Evolutionary conservation across 257 asterid species (phyloP).

Genomic region (Dorcoceras hygrometricum): DNA sequence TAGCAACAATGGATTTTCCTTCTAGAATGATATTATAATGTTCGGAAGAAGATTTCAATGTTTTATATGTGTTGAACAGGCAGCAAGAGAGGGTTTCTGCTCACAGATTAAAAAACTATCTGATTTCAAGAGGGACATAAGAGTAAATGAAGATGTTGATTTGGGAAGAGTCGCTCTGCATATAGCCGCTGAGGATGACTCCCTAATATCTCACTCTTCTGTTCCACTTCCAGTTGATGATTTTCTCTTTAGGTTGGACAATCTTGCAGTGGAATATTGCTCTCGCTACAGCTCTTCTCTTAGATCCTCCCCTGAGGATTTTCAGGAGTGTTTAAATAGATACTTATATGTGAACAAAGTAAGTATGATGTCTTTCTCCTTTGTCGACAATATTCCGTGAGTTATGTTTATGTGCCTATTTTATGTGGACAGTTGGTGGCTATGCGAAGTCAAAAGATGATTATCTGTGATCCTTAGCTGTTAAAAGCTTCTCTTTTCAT

Average conservation of each 20-base stretch:
- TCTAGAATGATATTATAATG: conserved; percentile 7
- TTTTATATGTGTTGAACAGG: conserved; percentile 39
- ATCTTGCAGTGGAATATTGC: conserved; percentile 69
- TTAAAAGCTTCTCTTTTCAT: conserved; percentile 13
- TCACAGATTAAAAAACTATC: conserved; percentile 47
- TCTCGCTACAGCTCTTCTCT: conserved; percentile 60
- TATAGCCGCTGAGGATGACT: conserved; percentile 83
- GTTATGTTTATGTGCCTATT: conserved; percentile 8
- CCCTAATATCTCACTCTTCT: conserved; percentile 76
- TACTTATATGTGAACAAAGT: conserved; percentile 66
- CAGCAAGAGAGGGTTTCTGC: conserved; percentile 64
- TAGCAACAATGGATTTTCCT: neutral
- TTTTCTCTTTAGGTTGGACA: conserved; percentile 59
- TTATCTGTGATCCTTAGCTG: conserved; percentile 12
- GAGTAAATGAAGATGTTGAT: conserved; percentile 54
- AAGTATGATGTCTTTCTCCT: conserved; percentile 25
- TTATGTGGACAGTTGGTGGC: conserved; percentile 12
- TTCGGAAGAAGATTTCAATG: neutral
- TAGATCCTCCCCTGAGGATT: conserved; percentile 55
- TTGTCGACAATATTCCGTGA: conserved; percentile 6
- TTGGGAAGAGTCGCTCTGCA: conserved; percentile 67
- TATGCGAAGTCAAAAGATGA: conserved; percentile 15
- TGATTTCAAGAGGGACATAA: conserved; percentile 58
- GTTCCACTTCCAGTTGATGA: conserved; percentile 89
- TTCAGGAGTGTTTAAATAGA: conserved; percentile 59